These are phyloP conservation scores for Brassica carinata DNA, from an alignment of 345 rosid species.

Conservation along the genomic window DNA sequence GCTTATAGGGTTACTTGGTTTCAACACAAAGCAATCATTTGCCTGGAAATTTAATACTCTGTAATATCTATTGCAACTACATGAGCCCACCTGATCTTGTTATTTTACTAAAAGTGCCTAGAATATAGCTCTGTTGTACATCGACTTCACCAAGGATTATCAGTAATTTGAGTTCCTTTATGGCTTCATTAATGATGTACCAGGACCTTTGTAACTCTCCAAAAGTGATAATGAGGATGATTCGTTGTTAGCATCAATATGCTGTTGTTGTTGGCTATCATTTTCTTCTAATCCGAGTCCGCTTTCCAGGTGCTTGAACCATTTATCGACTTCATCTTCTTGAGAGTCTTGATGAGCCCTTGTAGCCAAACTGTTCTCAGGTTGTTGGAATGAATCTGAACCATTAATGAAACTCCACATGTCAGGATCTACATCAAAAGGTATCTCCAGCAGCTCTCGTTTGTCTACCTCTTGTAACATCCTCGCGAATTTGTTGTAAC, in stretches of 20 bases:
- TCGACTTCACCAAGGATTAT: constrained; percentile 2
- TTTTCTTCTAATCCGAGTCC: constrained; percentile 63
- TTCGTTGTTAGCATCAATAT: constrained; percentile 13
- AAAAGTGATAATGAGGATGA: constrained; percentile 8
- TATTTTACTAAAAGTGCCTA: constrained; percentile 9
- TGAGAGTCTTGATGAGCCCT: constrained; percentile 12
- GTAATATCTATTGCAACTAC: constrained; percentile 9
- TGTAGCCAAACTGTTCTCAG: constrained; percentile 33
- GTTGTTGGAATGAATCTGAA: constrained; percentile 42
- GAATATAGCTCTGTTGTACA: constrained; percentile 10
- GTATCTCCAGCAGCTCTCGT: constrained; percentile 51
- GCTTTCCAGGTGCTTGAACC: constrained; percentile 63
- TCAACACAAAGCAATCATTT: constrained; percentile 30
- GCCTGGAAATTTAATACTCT: background rate
- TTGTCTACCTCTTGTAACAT: constrained; percentile 63
- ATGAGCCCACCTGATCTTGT: constrained; percentile 9
- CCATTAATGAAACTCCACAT: constrained; percentile 70
- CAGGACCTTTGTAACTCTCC: constrained; percentile 32
- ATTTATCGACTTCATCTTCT: constrained; percentile 49
- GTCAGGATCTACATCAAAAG: constrained; percentile 59
- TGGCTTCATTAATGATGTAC: constrained; percentile 12
- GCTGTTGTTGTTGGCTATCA: constrained; percentile 23
- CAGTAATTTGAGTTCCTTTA: background rate
- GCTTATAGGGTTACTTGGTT: constrained; percentile 8
- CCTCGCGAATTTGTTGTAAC: constrained; percentile 16